phyloP scores from a whole-genome alignment of 1,139 yeast species.

The Geotrichum citri-aurantii region DNA sequence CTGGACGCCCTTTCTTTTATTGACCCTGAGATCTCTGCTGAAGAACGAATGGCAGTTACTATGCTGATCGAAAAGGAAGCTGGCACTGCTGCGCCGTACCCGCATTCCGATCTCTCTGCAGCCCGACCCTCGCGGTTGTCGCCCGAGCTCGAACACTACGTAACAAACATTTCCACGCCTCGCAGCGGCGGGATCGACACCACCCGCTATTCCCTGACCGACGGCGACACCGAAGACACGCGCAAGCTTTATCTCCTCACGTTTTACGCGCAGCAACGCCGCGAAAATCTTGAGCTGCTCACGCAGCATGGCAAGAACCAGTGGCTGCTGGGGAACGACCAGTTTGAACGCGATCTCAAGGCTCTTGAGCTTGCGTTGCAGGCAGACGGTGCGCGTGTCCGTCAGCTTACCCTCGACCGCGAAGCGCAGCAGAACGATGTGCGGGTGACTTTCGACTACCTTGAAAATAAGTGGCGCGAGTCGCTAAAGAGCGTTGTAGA shows the following conservation, averaged over 20 bases:
- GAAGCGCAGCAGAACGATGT: conserved; percentile 26
- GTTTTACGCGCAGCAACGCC: conserved; percentile 28
- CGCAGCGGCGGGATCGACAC: conserved; percentile 31
- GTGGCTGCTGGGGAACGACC: conserved; percentile 34
- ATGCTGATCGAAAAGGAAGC: conserved; percentile 21
- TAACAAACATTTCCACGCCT: background rate
- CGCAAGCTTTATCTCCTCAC: conserved; percentile 25
- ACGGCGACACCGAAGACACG: conserved; percentile 20
- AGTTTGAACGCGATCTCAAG: conserved; percentile 26
- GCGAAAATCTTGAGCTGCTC: conserved; percentile 29
- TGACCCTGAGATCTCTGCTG: conserved; percentile 23
- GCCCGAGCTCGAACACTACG: background rate
- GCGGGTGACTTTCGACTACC: conserved; percentile 26
- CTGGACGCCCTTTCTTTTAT: conserved; percentile 20
- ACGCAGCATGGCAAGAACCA: conserved; percentile 32
- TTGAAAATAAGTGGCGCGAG: conserved; percentile 28
- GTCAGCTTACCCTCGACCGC: conserved; percentile 25
- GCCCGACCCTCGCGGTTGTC: background rate
- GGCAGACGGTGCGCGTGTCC: conserved; percentile 22
- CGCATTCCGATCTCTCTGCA: conserved; percentile 12
- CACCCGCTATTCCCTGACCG: conserved; percentile 22
- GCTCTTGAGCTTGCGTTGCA: conserved; percentile 24
- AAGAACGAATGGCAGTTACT: conserved; percentile 22
- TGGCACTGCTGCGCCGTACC: conserved; percentile 3
- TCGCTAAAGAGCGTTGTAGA: conserved; percentile 28